Evolutionary conservation across 139 green algal genomes (phyloP).

Genomic region (Closterium sp.): DNA sequence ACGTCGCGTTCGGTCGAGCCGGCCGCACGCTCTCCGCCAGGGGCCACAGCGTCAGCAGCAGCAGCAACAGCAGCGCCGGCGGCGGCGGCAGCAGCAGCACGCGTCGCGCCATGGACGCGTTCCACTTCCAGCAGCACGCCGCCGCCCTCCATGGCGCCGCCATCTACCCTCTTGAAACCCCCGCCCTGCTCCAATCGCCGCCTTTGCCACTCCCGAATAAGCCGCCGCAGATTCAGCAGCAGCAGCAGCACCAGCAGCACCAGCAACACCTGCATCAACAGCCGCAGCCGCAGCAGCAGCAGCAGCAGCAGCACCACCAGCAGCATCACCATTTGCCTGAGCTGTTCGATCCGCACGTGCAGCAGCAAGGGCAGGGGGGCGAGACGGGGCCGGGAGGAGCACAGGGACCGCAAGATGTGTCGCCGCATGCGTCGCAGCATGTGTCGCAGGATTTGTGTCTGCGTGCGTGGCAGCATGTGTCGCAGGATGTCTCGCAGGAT

Average conservation of each 20-base stretch:
- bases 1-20: too few species aligned
- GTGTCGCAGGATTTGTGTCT: not conserved
- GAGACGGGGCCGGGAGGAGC: too few species aligned
- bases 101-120: not conserved
- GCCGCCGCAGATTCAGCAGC: not conserved
- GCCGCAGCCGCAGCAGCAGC: not conserved
- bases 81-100: not conserved
- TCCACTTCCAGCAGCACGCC: not conserved
- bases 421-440: not conserved
- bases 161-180: not conserved
- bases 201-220: not conserved
- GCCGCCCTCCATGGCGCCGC: not conserved
- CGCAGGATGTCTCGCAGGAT: too few species aligned
- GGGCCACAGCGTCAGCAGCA: not conserved
- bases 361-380: too few species aligned
- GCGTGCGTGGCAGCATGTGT: too few species aligned
- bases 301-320: not conserved
- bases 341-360: too few species aligned
- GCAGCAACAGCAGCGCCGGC: too few species aligned
- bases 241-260: not conserved
- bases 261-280: not conserved
- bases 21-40: too few species aligned
- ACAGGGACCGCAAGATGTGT: too few species aligned
- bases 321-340: too few species aligned
- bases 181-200: not conserved